Evolutionary conservation across 2,329 filamentous ascomycete species (phyloP), one percentile per base, ranked within the genome.

Genomic region (Ophiostoma sp.): DNA sequence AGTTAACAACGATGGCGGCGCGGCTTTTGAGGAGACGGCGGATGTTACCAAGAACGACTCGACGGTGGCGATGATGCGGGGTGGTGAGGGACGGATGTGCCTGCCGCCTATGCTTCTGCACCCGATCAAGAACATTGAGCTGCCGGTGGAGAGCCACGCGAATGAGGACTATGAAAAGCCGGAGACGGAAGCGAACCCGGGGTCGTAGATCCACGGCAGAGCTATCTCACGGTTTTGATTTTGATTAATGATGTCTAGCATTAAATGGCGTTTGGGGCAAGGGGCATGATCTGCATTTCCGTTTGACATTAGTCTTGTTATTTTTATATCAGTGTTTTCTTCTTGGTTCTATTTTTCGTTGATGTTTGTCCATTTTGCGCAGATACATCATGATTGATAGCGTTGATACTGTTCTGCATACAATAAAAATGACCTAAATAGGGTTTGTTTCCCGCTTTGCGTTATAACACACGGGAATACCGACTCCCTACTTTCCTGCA

Each of bases 51-150:
- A 81, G 76, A 78, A 83, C 69, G 85, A 82, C 42, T 79, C 76
- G 49, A 71, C 72, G 1, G 81, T 85, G 6, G 77, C 78, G 58
- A 76, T 79, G 71, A 89, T 87, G 84, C 83, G 81, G 65, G 85
- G 87, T 64, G 88, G 89, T 16, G 90, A 93, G 77, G 92, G 92
- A 11, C 85, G 93, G 70, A 96, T 97, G 92, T 97, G 93, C 79
- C 80, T 97, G 55, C 92, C 93, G 7, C 91, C 90, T 0, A 94
- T 97, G 89, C 79, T 97, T 71, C 79, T 97, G 72, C 93, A 97
- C 82, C 93, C 93, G 0, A 85, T 97, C 67, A 97, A 97, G 81
- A 84, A 86, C 67, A 84, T 93, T 5, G 86, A 89, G 69, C 74
- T 89, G 66, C 84, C 87, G 7, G 86, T 90, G 1, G 88, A 85